phyloP scores from a whole-genome alignment of 208 protist species.

The Naegleria lovaniensis region DNA sequence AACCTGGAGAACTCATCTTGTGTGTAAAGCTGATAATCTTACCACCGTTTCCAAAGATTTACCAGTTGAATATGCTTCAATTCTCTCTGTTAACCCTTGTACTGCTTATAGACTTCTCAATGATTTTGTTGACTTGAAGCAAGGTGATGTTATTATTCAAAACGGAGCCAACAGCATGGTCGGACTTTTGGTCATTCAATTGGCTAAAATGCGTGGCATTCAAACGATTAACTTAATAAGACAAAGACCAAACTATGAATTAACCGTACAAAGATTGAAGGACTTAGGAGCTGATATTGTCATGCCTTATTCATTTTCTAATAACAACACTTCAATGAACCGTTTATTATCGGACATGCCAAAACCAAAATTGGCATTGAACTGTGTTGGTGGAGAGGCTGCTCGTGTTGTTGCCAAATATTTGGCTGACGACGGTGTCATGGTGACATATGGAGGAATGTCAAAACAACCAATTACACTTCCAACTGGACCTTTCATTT shows the following conservation, averaged over 20 bases:
- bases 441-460: constrained; percentile 94
- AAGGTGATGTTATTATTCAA: constrained; percentile 63
- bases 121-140: constrained; percentile 84
- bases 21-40: constrained; percentile 68
- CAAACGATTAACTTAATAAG: constrained; percentile 64
- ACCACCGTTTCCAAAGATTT: constrained; percentile 79
- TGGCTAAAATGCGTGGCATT: constrained; percentile 47
- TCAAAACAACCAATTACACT: constrained; percentile 81
- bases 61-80: constrained; percentile 72
- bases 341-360: constrained; percentile 81
- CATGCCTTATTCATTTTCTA: constrained; percentile 58
- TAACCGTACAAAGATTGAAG: constrained; percentile 44
- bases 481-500: constrained; percentile 80
- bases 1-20: constrained; percentile 77
- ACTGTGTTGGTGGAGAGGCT: constrained; percentile 81
- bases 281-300: constrained; percentile 48
- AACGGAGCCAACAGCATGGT: constrained; percentile 60
- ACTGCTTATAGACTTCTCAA: constrained; percentile 88
- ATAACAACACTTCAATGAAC: constrained; percentile 74
- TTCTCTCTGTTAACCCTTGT: constrained; percentile 83
- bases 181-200: constrained; percentile 59
- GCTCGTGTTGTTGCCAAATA: constrained; percentile 75
- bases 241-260: constrained; percentile 25
- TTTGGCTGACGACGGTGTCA: constrained; percentile 72
- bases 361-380: constrained; percentile 81